These are phyloP conservation scores for Podaxis carcinomalis DNA, from an alignment of 768 basidiomycete genomes.

Conservation along the genomic window DNA sequence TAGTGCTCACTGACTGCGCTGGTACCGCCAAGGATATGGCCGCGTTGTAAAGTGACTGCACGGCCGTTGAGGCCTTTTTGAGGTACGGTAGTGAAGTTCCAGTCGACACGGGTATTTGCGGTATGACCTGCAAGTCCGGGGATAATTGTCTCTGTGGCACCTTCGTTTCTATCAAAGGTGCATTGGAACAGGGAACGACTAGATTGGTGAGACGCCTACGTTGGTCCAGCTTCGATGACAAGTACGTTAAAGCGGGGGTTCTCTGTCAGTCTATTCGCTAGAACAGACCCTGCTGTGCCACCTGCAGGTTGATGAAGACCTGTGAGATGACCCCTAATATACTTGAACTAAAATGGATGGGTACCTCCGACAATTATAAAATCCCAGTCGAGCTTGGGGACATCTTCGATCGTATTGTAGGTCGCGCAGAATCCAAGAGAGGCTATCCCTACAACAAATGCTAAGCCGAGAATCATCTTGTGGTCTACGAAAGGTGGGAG, in stretches of 20 bases:
- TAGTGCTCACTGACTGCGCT: slow-evolving; percentile 25
- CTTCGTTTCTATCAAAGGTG: neutral
- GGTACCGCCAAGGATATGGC: slow-evolving; percentile 28
- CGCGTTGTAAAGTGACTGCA: slow-evolving; percentile 21
- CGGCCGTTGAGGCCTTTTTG: slow-evolving; percentile 23
- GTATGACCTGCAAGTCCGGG: slow-evolving; percentile 11
- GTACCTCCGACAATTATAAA: slow-evolving; percentile 16
- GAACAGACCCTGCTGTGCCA: slow-evolving; percentile 26
- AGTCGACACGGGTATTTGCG: slow-evolving; percentile 14
- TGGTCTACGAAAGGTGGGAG: neutral
- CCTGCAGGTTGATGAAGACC: slow-evolving; percentile 11
- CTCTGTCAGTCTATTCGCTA: slow-evolving; percentile 24
- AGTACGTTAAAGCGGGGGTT: slow-evolving; percentile 11
- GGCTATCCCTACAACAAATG: neutral
- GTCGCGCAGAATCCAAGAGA: slow-evolving; percentile 1
- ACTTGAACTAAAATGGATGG: slow-evolving; percentile 8
- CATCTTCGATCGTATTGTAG: slow-evolving; percentile 1
- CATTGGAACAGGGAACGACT: neutral
- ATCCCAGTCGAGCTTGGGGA: slow-evolving; percentile 10
- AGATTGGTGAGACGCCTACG: slow-evolving; percentile 4
- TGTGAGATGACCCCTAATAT: neutral
- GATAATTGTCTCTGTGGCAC: slow-evolving; percentile 14
- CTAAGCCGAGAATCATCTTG: neutral
- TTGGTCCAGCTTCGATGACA: slow-evolving; percentile 14
- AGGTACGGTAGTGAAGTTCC: slow-evolving; percentile 28